phyloP scores from a whole-genome alignment of 345 rosid genomes.

The Pistacia integerrima region DNA sequence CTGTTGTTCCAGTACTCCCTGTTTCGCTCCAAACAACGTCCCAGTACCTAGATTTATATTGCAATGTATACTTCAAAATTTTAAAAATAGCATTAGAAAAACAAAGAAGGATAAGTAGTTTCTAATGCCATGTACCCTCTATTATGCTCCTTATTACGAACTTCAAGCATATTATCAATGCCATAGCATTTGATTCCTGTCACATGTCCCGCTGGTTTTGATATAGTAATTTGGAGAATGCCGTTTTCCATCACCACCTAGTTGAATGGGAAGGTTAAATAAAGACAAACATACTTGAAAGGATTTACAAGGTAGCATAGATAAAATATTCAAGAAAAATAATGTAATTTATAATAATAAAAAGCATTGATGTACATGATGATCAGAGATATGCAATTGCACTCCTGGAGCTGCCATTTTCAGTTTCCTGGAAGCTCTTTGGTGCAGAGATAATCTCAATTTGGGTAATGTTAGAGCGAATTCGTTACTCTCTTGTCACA shows the following conservation, averaged over 20 bases:
- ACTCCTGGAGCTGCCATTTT: constrained; percentile 33
- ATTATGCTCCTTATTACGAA: constrained; percentile 39
- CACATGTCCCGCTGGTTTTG: constrained; percentile 50
- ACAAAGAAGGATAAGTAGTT: not conserved
- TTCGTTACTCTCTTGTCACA: too few species aligned
- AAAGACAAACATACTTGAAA: too few species aligned
- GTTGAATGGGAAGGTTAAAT: not conserved
- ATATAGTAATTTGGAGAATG: constrained; percentile 38
- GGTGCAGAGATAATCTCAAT: not conserved
- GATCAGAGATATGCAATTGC: constrained; percentile 31
- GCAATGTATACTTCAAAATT: not conserved
- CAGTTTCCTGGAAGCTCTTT: not conserved
- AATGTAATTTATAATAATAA: not conserved
- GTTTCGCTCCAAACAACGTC: constrained; percentile 52
- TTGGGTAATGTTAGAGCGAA: not conserved
- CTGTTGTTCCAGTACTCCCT: constrained; percentile 52
- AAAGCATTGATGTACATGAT: constrained; percentile 25
- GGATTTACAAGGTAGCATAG: not conserved
- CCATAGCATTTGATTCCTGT: constrained; percentile 40
- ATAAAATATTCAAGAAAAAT: not conserved
- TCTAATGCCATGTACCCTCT: constrained; percentile 39
- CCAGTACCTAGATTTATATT: constrained; percentile 41
- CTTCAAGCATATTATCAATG: constrained; percentile 55
- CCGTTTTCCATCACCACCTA: constrained; percentile 57
- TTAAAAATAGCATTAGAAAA: too few species aligned